A percentile compares a stretch with the other conserved stretches of the same genome.
phyloP scores from a whole-genome alignment of 1,284 basidiomycete genomes.

The Rhodotorula sp. region DNA sequence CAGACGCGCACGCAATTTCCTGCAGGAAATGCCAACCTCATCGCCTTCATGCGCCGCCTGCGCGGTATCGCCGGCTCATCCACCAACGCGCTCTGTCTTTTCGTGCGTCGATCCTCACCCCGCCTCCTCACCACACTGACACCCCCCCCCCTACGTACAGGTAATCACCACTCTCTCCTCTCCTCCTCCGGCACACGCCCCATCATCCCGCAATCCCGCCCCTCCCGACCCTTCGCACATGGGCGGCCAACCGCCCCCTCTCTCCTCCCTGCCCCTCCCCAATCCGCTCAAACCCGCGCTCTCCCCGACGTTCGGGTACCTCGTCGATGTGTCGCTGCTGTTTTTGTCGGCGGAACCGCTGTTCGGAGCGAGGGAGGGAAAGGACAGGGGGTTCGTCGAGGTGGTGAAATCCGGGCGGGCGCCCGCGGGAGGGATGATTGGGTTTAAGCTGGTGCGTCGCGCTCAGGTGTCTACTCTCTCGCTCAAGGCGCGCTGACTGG shows the following conservation, averaged over 20 bases:
- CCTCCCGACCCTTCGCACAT: neutral
- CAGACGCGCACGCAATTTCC: too few relatives aligned
- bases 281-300: neutral
- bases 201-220: too few relatives aligned
- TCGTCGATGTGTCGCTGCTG: slow-evolving; percentile 10
- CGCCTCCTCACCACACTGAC: neutral
- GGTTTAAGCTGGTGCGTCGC: slow-evolving; percentile 4
- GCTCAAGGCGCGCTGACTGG: neutral
- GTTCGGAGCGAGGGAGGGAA: slow-evolving; percentile 8
- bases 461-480: neutral
- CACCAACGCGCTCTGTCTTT: neutral
- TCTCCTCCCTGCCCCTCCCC: slow-evolving; percentile 10
- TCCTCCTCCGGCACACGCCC: neutral
- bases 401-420: slow-evolving; percentile 2
- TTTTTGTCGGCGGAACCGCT: neutral
- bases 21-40: slow-evolving; percentile 7
- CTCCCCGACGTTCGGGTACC: slow-evolving; percentile 5
- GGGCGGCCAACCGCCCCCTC: neutral
- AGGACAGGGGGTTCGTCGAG: slow-evolving; percentile 1
- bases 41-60: slow-evolving; percentile 18
- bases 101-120: neutral
- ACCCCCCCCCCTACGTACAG: neutral
- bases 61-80: neutral
- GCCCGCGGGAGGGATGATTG: neutral
- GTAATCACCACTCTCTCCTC: slow-evolving; percentile 3